phyloP scores from a whole-genome alignment of 2,329 filamentous ascomycete genomes.

The Pezicula carpinea region DNA sequence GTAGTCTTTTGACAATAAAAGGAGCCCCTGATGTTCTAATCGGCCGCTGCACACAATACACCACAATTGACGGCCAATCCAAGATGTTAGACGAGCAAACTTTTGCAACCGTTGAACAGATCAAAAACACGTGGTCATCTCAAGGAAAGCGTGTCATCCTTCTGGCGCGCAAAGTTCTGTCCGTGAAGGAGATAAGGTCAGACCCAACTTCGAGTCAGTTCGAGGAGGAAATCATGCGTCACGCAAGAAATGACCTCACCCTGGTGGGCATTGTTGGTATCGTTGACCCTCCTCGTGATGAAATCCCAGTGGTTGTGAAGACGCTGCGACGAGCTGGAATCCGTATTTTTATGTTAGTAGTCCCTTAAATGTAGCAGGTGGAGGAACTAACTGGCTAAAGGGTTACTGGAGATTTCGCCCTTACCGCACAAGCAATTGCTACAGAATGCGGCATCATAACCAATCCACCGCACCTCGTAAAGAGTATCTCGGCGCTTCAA shows the following conservation, averaged over 20 bases:
- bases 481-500: conserved; percentile 42
- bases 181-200: conserved; percentile 33
- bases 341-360: conserved; percentile 66
- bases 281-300: conserved; percentile 54
- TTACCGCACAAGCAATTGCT: conserved; percentile 71
- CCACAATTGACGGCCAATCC: conserved; percentile 50
- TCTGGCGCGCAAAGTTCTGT: conserved; percentile 56
- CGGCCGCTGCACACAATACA: conserved; percentile 52
- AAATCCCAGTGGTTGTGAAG: conserved; percentile 53
- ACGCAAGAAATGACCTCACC: conserved; percentile 43
- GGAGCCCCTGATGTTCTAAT: conserved; percentile 73
- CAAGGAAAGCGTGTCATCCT: conserved; percentile 65
- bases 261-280: conserved; percentile 54
- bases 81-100: conserved; percentile 43
- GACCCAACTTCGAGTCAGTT: conserved; percentile 42
- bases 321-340: conserved; percentile 67
- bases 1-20: conserved; percentile 64
- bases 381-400: conserved; percentile 17
- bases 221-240: conserved; percentile 52
- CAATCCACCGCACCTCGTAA: conserved; percentile 40
- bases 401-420: conserved; percentile 72
- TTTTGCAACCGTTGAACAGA: conserved; percentile 43
- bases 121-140: conserved; percentile 65
- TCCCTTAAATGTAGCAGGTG: conserved; percentile 1
- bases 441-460: conserved; percentile 68